Base-by-base conservation (phyloP, 2,329 filamentous ascomycete genomes). In the Davidsoniella eucalypti region DNA sequence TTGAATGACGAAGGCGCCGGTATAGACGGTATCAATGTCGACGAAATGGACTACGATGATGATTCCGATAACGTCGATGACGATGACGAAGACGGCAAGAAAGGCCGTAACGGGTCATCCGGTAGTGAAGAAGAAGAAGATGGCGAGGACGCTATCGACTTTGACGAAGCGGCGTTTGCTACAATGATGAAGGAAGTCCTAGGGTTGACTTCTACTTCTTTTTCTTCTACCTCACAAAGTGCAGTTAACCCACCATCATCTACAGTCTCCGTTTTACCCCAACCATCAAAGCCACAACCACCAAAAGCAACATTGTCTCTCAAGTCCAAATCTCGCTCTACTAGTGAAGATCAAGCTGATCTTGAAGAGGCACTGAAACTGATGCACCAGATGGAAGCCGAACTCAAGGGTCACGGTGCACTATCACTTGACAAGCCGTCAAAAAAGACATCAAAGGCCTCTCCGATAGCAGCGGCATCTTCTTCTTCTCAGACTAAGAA, bases 171-270 rank as follows among this genome's bases (percentile, higher is more conserved):
- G 36, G 82, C 90, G 49, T 94, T 95, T 57, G 73, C 82, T 7
- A 76, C 70, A 49, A 87, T 94, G 73, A 94, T 98, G 86, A 78
- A 80, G 54, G 84, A 93, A 60, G 88, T 93, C 80, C 88, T 92
- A 81, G 85, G 84, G 0, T 69, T 79, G 42, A 69, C 71, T 23
- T 57, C 64, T 0, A 8, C 10, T 9, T 12, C 71, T 23, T 57
- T 64, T 0, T 3, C 10, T 9, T 12, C 26, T 33, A 59, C 44
- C 8, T 49, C 39, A 36, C 29, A 48, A 40, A 23, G 18, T 17
- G 12, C 5, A 9, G 29, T 10, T 16, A 38, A 10, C 17, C 26
- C 12, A 47, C 16, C 8, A 16, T 25, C 25, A 9, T 33, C 29
- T 33, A 12, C 8, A 10, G 21, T 10, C 10, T 25, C 17, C 21